Evolutionary conservation across 1,284 basidiomycete species (phyloP).

Genomic region (Agaricales sp.): DNA sequence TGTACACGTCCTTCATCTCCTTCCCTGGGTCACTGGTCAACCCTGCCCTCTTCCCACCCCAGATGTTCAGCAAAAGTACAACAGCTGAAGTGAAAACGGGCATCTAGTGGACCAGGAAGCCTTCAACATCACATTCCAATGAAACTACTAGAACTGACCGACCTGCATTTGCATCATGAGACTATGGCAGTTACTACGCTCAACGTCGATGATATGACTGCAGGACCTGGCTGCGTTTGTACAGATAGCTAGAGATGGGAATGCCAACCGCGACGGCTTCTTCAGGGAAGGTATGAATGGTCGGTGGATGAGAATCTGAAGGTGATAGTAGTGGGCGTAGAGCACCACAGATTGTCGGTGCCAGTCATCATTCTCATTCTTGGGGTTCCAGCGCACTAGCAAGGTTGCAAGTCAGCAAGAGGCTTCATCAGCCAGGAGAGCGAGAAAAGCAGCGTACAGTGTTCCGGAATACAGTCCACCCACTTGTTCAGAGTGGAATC

Average conservation of each 20-base stretch:
- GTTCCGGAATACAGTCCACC: conserved; percentile 63
- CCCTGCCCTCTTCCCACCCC: conserved; percentile 58
- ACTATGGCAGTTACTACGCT: conserved; percentile 24
- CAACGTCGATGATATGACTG: conserved; percentile 58
- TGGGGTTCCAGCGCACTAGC: conserved; percentile 67
- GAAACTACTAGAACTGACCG: conserved; percentile 8
- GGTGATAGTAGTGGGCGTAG: conserved; percentile 60
- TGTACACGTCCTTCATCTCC: conserved; percentile 62
- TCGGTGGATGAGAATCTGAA: conserved; percentile 73
- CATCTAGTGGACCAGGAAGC: conserved; percentile 20
- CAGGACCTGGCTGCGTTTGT: conserved; percentile 78
- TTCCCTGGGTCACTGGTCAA: conserved; percentile 42
- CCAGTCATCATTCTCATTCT: conserved; percentile 42
- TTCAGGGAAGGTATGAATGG: conserved; percentile 70
- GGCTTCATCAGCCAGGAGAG: background rate
- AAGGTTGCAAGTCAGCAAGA: conserved; percentile 5
- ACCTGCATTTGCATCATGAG: conserved; percentile 33
- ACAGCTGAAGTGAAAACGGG: conserved; percentile 52
- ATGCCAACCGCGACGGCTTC: conserved; percentile 42
- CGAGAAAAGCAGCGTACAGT: conserved; percentile 28
- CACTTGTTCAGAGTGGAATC: conserved; percentile 72
- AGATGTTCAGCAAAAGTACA: conserved; percentile 65
- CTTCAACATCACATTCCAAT: background rate
- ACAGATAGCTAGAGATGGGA: conserved; percentile 77
- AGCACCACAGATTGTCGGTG: conserved; percentile 65